Evolutionary conservation across 202 grass and related monocot genomes (phyloP), one percentile per base, ranked within the genome.

Genomic region (Zizania palustris): DNA sequence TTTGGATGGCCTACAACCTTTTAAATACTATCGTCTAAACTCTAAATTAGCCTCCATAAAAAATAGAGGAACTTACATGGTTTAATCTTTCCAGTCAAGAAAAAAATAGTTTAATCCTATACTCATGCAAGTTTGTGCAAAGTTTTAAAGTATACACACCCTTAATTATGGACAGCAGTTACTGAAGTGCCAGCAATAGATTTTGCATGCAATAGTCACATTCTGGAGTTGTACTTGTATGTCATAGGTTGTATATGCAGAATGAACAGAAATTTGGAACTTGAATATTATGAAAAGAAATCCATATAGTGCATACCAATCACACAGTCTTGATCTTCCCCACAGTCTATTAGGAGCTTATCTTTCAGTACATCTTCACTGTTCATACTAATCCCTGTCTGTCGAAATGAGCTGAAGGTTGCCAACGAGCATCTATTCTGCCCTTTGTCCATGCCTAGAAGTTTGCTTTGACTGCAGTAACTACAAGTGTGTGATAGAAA

Each of bases 261-360:
- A 82, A 33, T 14, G 18, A 69, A 0, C 76, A 12, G 0, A 4
- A 42, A 35, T 48, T 50, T 84, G 34, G 41, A 71, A 45, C 1
- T 61, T 62, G 6, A 75, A 53, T 10, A 44, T 2, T 63, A 55
- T 4, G 44, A 41, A 11, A 18, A 13, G 33, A 46, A 75, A 72
- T 35, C 5, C 56, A 50, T 5, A 28, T 14, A 80, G 46, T 75
- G 75, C 95, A 73, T 94, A 98, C 91, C 96, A 45, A 98, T 75
- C 60, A 98, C 89, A 83, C 96, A 98, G 72, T 98, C 91, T 85
- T 92, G 87, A 49, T 95, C 96, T 80, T 92, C 79, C 79, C 89
- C 91, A 36, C 91, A 98, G 67, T 98, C 96, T 64, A 98, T 86
- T 53, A 98, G 87, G 65, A 95, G 63, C 57, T 85, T 94, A 59